Evolutionary conservation across 805 yeast species (phyloP).

Genomic region (Kodamaea kakaduensis): DNA sequence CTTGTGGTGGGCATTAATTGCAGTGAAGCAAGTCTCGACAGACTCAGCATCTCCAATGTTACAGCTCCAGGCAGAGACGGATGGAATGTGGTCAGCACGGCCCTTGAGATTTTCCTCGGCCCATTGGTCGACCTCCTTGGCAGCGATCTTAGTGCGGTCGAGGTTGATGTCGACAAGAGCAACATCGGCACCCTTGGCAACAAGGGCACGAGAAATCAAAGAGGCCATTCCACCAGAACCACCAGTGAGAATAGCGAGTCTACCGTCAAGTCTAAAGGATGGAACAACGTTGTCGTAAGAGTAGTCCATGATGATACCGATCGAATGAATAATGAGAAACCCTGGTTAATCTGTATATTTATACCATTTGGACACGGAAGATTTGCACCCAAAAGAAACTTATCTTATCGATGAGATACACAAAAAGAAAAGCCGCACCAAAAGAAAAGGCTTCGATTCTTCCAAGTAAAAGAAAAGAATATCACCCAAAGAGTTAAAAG

Average conservation of each 20-base stretch:
- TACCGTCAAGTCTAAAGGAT: conserved; percentile 62
- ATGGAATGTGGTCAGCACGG: conserved; percentile 27
- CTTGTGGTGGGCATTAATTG: conserved; percentile 55
- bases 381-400: not conserved
- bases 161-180: conserved; percentile 69
- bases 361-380: no score
- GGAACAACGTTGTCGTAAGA: conserved; percentile 52
- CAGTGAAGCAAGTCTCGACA: conserved; percentile 53
- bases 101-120: conserved; percentile 41
- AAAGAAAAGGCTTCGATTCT: no score
- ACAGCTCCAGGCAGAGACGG: conserved; percentile 64
- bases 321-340: no score
- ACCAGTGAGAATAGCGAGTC: conserved; percentile 71
- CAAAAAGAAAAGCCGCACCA: not conserved
- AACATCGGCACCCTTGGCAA: conserved; percentile 74
- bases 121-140: conserved; percentile 48
- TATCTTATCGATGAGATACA: not conserved
- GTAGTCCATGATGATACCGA: conserved; percentile 23
- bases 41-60: conserved; percentile 62
- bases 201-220: conserved; percentile 58
- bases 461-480: no score
- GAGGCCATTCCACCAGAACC: conserved; percentile 78
- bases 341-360: no score
- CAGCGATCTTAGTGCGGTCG: conserved; percentile 53
- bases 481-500: no score